phyloP scores from a whole-genome alignment of 345 rosid species.

The Kandelia obovata region DNA sequence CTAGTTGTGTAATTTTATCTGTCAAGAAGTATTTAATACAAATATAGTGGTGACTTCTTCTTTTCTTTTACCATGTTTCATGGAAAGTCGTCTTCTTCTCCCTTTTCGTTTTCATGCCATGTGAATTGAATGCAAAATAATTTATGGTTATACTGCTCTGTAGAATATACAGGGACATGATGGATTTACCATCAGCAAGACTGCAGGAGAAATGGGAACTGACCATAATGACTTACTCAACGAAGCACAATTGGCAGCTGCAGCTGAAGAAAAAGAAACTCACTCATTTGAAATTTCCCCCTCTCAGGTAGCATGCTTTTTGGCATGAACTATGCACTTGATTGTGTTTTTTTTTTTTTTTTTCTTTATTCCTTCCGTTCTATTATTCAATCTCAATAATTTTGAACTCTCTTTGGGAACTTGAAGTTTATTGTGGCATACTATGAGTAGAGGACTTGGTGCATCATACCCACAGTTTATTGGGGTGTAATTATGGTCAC shows the following conservation, averaged over 20 bases:
- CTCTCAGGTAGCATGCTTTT: constrained; percentile 49
- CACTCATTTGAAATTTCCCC: constrained; percentile 92
- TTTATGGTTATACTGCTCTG: constrained; percentile 2
- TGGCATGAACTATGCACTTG: neutral
- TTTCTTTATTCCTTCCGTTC: neutral
- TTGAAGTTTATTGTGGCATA: too few relatives aligned
- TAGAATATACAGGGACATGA: constrained; percentile 49
- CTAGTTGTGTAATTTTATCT: too few relatives aligned
- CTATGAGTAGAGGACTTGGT: too few relatives aligned
- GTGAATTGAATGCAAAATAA: neutral
- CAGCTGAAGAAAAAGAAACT: constrained; percentile 86
- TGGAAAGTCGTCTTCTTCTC: neutral
- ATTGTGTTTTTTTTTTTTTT: neutral
- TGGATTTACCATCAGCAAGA: constrained; percentile 66
- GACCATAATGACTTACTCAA: constrained; percentile 66
- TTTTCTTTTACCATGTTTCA: neutral
- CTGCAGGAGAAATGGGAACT: constrained; percentile 64
- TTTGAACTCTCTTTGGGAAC: too few relatives aligned
- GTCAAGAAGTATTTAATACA: neutral
- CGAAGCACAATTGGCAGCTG: constrained; percentile 92
- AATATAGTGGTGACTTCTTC: neutral
- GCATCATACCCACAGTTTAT: too few relatives aligned
- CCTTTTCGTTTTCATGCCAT: neutral
- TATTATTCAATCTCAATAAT: neutral
- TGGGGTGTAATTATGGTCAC: too few relatives aligned